Evolutionary conservation across 2,329 filamentous ascomycete species (phyloP).

Genomic region (Ascochyta pisi): DNA sequence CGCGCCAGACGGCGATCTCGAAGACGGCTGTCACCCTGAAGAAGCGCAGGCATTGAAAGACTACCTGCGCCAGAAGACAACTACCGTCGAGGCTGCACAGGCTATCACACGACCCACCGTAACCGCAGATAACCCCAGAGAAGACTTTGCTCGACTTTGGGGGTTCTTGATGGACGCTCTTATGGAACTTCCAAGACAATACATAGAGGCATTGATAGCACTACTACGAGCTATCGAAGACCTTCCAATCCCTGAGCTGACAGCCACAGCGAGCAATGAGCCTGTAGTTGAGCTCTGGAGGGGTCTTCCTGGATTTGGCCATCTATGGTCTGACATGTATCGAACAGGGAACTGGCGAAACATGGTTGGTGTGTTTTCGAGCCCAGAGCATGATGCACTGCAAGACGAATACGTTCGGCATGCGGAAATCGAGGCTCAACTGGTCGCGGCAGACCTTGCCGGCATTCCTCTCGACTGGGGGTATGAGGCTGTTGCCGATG

Average conservation of each 20-base stretch:
- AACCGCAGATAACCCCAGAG: neutral
- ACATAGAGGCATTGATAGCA: neutral
- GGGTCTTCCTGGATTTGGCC: constrained; percentile 2
- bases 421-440: constrained; percentile 12
- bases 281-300: constrained; percentile 3
- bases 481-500: constrained; percentile 13
- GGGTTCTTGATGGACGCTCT: constrained; percentile 12
- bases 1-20: constrained; percentile 7
- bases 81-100: constrained; percentile 10
- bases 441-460: constrained; percentile 1
- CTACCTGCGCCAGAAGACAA: constrained; percentile 12
- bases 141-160: constrained; percentile 4
- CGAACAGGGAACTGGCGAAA: constrained; percentile 4
- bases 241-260: constrained; percentile 3
- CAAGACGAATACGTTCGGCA: neutral
- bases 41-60: constrained; percentile 17
- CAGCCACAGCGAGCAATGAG: neutral
- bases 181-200: constrained; percentile 1
- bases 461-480: constrained; percentile 13
- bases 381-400: neutral
- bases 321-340: constrained; percentile 14
- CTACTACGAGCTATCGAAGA: constrained; percentile 13
- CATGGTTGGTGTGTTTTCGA: neutral
- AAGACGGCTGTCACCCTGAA: constrained; percentile 15
- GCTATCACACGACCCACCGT: constrained; percentile 12